Evolutionary conservation across 192 early-diverging fungal species (phyloP).

Genomic region (Umbelopsis isabellina): DNA sequence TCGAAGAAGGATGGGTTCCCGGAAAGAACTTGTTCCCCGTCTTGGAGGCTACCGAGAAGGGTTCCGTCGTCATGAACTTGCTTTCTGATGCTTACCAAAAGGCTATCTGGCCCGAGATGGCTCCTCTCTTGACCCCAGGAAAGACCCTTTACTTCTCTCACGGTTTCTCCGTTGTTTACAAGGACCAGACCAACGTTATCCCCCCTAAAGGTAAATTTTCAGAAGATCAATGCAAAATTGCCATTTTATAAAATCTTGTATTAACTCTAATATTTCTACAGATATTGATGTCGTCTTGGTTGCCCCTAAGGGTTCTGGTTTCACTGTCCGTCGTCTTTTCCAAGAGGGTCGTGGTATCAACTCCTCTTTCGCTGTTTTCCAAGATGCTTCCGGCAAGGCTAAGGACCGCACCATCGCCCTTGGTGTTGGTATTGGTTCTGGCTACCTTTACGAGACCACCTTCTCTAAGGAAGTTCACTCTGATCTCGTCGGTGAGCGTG

Average conservation of each 20-base stretch:
- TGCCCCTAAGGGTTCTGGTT: constrained; percentile 94
- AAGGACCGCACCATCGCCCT: constrained; percentile 90
- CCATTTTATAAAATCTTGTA: neutral
- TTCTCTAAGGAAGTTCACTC: constrained; percentile 97
- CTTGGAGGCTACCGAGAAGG: constrained; percentile 88
- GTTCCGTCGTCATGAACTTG: constrained; percentile 91
- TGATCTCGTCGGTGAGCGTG: constrained; percentile 96
- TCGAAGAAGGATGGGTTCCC: constrained; percentile 94
- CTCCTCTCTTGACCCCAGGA: constrained; percentile 89
- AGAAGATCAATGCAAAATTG: neutral
- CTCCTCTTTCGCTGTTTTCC: constrained; percentile 93
- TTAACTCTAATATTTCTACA: constrained; percentile 5
- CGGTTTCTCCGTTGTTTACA: constrained; percentile 94
- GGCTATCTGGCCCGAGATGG: constrained; percentile 85
- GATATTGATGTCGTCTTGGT: constrained; percentile 96
- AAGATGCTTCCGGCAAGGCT: constrained; percentile 93
- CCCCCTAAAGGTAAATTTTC: constrained; percentile 64
- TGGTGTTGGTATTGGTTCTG: constrained; percentile 93
- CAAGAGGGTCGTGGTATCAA: constrained; percentile 97
- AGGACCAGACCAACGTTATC: constrained; percentile 87
- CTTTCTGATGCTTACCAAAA: constrained; percentile 96
- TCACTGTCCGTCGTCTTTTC: constrained; percentile 95
- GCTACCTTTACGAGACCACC: constrained; percentile 97
- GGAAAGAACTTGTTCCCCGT: constrained; percentile 95
- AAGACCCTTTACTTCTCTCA: constrained; percentile 99